Percentiles rank a stretch among this genome's conserved stretches.
phyloP scores from a whole-genome alignment of 2,329 filamentous ascomycete genomes.

The Aspergillus sp. region DNA sequence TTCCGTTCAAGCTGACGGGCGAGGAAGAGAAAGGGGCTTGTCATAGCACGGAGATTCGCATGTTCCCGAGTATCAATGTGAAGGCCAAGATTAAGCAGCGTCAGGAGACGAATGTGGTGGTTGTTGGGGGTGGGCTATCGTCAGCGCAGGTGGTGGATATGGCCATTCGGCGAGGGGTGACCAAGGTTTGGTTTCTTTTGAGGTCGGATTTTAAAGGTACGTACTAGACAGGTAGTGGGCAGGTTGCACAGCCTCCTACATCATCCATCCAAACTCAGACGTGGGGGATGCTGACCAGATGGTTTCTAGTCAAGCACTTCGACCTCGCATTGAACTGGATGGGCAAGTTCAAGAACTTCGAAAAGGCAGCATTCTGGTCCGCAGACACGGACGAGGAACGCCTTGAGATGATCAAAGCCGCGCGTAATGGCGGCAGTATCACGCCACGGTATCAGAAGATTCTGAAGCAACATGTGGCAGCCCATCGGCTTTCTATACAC shows the following conservation, averaged over 20 bases:
- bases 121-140: conserved; percentile 75
- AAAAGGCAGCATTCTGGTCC: conserved; percentile 76
- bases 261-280: not conserved
- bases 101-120: conserved; percentile 63
- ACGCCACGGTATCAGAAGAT: conserved; percentile 68
- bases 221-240: conserved; percentile 33
- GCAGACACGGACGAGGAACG: conserved; percentile 72
- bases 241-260: conserved; percentile 15
- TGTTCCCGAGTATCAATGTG: conserved; percentile 59
- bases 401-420: conserved; percentile 64
- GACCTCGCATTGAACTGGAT: conserved; percentile 78
- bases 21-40: conserved; percentile 55
- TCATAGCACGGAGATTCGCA: conserved; percentile 66
- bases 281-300: not conserved
- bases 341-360: conserved; percentile 76
- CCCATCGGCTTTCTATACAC: conserved; percentile 57
- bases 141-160: conserved; percentile 73
- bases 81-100: conserved; percentile 54
- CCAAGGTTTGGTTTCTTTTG: conserved; percentile 71
- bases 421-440: conserved; percentile 75
- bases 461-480: conserved; percentile 61
- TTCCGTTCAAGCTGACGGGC: conserved; percentile 43
- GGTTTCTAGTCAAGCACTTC: conserved; percentile 66
- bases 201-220: conserved; percentile 54
- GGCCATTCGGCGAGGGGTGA: conserved; percentile 64